Base-by-base conservation (phyloP, 805 yeast species). In the Candida michaelii region DNA sequence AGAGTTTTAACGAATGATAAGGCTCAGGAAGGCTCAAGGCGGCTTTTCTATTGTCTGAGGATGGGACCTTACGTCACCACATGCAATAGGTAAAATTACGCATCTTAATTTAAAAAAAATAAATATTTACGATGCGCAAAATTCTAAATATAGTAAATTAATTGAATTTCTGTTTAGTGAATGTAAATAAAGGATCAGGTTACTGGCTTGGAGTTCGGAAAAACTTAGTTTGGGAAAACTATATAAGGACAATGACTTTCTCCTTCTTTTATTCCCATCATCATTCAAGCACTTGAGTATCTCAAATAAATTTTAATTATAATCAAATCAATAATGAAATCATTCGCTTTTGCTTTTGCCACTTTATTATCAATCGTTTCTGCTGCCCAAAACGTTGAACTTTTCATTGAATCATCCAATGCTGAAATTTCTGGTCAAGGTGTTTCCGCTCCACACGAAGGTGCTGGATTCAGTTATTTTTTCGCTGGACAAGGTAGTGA, bases 391-490 rank as follows among this genome's bases (percentile, higher is more conserved):
- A 11, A 9, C 11, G 29, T 25, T 25, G 29, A 25, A 24, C 56
- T 67, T 34, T 48, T 18, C 16, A 52, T 52, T 35, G 48, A 53
- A 23, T 63, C 72, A 24, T 54, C 50, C 32, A 42, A 61, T 43
- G 17, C 54, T 5, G 47, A 42, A 8, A 40, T 69, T 39, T 45
- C 65, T 44, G 65, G 63, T 27, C 42, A 54, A 14, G 63, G 60
- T 33, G 44, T 69, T 30, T 45, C 53, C 36, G 45, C 60, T 24
- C 44, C 44, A 31, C 78, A 71, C 51, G 73, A 66, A 52, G 77
- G 77, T 50, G 77, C 77, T 39, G 77, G 67, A 40, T 53, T 69
- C 44, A 56, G 63, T 58, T 73, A 70, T 55, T 50, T 66, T 27
- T 62, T 66, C 56, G 46, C 65, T 33, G 64, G 63, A 21, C 59